Evolutionary conservation across 345 rosid genomes (phyloP).

Genomic region (Cochlearia excelsa): DNA sequence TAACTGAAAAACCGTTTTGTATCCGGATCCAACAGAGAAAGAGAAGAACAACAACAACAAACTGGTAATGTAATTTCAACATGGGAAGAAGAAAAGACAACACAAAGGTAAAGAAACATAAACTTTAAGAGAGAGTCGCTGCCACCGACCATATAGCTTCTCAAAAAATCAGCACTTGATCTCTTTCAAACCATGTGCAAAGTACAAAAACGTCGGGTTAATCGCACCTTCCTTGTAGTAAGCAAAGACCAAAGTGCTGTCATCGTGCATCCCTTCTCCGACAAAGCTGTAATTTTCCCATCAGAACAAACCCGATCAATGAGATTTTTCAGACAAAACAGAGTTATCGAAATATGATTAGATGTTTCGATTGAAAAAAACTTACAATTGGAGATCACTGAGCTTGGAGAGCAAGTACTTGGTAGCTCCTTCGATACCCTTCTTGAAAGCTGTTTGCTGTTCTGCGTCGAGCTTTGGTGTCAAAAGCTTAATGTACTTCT

Average conservation of each 20-base stretch:
- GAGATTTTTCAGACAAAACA: background rate
- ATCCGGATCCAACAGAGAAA: constrained; percentile 18
- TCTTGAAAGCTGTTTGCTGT: constrained; percentile 57
- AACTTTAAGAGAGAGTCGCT: constrained; percentile 24
- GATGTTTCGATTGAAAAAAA: background rate
- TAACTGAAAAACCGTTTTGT: background rate
- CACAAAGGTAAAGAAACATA: constrained; percentile 1
- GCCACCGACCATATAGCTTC: constrained; percentile 31
- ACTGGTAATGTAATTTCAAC: constrained; percentile 17
- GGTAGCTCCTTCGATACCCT: constrained; percentile 83
- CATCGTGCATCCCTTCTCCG: constrained; percentile 93
- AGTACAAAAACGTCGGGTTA: constrained; percentile 94
- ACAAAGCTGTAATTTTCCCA: constrained; percentile 55
- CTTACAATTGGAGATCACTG: constrained; percentile 89
- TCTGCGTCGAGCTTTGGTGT: constrained; percentile 58
- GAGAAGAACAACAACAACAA: constrained; percentile 5
- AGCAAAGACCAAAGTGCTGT: constrained; percentile 69
- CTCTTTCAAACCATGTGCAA: constrained; percentile 81
- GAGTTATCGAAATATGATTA: too few relatives aligned
- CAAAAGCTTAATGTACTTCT: constrained; percentile 73
- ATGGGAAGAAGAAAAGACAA: constrained; percentile 16
- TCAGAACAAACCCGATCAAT: background rate
- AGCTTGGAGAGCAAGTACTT: constrained; percentile 81
- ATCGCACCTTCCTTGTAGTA: constrained; percentile 93
- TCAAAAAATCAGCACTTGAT: constrained; percentile 65